Conservation (phyloP, 495 filamentous ascomycete genomes). For the Podospora fimiseda region DNA sequence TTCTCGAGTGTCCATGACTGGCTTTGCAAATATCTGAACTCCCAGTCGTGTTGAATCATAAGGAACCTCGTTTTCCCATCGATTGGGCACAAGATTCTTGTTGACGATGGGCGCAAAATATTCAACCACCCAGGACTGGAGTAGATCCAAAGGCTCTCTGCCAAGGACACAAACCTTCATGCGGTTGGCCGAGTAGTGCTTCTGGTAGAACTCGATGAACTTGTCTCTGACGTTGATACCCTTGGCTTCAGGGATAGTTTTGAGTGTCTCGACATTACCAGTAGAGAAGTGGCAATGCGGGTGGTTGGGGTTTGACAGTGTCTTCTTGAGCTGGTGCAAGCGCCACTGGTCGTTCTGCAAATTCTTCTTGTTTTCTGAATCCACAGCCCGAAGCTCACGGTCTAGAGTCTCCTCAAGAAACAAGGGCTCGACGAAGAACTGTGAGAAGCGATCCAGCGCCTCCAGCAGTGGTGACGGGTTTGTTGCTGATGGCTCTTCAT, state of each 20-base stretch:
- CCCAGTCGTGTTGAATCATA: slow-evolving; percentile 61
- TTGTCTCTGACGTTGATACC: slow-evolving; percentile 86
- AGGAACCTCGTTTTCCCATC: slow-evolving; percentile 71
- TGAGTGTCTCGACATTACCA: slow-evolving; percentile 83
- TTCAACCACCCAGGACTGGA: slow-evolving; percentile 84
- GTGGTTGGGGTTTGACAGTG: slow-evolving; percentile 80
- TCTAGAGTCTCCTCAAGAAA: slow-evolving; percentile 88
- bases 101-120: slow-evolving; percentile 79
- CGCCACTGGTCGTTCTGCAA: slow-evolving; percentile 94
- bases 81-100: slow-evolving; percentile 73
- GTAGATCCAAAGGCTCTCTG: slow-evolving; percentile 76
- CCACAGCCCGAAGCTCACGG: slow-evolving; percentile 84
- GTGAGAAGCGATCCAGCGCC: slow-evolving; percentile 90
- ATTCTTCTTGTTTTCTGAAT: slow-evolving; percentile 99
- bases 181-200: slow-evolving; percentile 88
- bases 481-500: slow-evolving; percentile 43
- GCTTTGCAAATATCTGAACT: slow-evolving; percentile 86
- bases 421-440: slow-evolving; percentile 92
- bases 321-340: slow-evolving; percentile 84
- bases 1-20: slow-evolving; percentile 85
- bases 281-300: slow-evolving; percentile 97
- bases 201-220: slow-evolving; percentile 89
- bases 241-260: slow-evolving; percentile 70
- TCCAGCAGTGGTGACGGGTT: slow-evolving; percentile 76
- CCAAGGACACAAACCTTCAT: slow-evolving; percentile 95